A percentile compares a stretch with the other conserved stretches of the same genome.
Conservation (phyloP, 768 basidiomycete genomes). For the Phaffia australis region DNA sequence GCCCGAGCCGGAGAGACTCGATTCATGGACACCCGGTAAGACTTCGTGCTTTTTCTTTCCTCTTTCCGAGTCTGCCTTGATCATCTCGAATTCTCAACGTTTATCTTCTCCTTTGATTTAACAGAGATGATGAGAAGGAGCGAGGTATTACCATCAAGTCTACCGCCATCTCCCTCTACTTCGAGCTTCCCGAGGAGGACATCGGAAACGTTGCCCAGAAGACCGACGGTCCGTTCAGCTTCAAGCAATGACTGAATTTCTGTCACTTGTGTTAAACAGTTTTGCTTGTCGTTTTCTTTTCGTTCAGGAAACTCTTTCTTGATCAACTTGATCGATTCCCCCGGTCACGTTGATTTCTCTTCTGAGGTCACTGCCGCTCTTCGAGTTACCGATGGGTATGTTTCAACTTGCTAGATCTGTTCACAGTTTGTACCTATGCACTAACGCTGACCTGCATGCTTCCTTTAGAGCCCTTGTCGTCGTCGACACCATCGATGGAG, state of each 20-base stretch:
- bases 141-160: constrained; percentile 99
- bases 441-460: background rate
- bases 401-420: background rate
- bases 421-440: background rate
- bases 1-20: constrained; percentile 93
- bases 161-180: constrained; percentile 99
- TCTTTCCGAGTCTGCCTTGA: background rate
- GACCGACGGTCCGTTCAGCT: constrained; percentile 57
- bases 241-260: background rate
- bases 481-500: constrained; percentile 98
- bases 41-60: constrained; percentile 4
- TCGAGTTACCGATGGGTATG: constrained; percentile 81
- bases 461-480: constrained; percentile 79
- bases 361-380: constrained; percentile 99
- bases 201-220: constrained; percentile 78
- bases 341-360: constrained; percentile 99
- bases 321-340: constrained; percentile 97
- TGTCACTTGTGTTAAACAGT: background rate
- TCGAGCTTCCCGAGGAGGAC: constrained; percentile 86
- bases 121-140: constrained; percentile 87
- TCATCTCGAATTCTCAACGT: background rate
- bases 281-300: constrained; percentile 11
- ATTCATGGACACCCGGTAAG: constrained; percentile 79
- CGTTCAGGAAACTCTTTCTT: constrained; percentile 79
- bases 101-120: constrained; percentile 6